Evolutionary conservation across 768 basidiomycete species (phyloP).

Genomic region (Trametes maxima): DNA sequence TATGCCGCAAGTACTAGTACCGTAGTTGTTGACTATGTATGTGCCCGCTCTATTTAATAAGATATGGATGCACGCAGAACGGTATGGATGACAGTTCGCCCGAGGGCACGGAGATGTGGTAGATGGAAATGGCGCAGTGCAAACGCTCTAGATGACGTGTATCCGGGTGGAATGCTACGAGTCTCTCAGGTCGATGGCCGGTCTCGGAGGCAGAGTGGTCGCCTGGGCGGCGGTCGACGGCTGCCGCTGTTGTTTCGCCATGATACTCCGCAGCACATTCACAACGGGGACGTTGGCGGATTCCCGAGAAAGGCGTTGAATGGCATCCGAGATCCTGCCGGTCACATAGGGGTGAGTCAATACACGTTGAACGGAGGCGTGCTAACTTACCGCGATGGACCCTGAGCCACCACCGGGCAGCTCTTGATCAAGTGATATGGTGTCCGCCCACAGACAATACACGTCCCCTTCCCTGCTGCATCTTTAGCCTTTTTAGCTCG

Average conservation of each 20-base stretch:
- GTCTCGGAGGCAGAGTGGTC: neutral
- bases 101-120: neutral
- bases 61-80: neutral
- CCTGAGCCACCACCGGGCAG: conserved; percentile 58
- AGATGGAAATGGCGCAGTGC: neutral
- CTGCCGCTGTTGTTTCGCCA: conserved; percentile 39
- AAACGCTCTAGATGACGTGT: neutral
- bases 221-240: conserved; percentile 2
- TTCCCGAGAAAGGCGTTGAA: conserved; percentile 46
- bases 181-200: conserved; percentile 11
- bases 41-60: neutral
- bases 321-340: conserved; percentile 38
- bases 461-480: conserved; percentile 33
- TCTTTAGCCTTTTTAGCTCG: conserved; percentile 44
- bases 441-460: conserved; percentile 50
- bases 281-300: conserved; percentile 40
- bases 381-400: conserved; percentile 51
- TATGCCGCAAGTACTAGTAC: neutral
- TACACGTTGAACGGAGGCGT: neutral
- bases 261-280: conserved; percentile 41
- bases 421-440: conserved; percentile 51
- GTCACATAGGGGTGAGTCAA: neutral
- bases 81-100: conserved; percentile 1
- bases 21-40: conserved; percentile 11
- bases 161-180: neutral